Percentiles rank a stretch among this genome's conserved stretches.
Conservation (phyloP, 768 basidiomycete genomes). For the Russula foetens region DNA sequence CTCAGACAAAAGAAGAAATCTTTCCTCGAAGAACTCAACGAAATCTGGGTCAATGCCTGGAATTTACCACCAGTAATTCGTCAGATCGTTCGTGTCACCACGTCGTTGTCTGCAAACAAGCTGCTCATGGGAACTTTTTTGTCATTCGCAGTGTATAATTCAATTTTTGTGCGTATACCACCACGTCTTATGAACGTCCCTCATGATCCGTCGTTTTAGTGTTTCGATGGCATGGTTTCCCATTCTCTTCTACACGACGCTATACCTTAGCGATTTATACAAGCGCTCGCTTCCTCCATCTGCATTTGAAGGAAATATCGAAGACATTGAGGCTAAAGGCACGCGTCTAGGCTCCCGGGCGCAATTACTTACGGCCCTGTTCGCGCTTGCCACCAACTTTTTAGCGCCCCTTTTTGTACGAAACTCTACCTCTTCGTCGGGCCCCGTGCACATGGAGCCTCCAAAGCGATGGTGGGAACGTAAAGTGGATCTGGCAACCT, state of each 20-base stretch:
- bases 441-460: not conserved
- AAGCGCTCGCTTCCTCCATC: conserved; percentile 36
- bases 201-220: conserved; percentile 29
- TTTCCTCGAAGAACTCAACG: conserved; percentile 40
- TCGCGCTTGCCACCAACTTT: conserved; percentile 61
- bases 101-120: not conserved
- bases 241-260: conserved; percentile 76
- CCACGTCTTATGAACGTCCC: not conserved
- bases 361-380: conserved; percentile 65
- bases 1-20: conserved; percentile 27
- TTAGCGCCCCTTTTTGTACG: conserved; percentile 57
- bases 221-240: conserved; percentile 93
- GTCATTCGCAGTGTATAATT: conserved; percentile 49
- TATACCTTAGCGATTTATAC: conserved; percentile 86
- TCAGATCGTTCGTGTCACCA: conserved; percentile 34
- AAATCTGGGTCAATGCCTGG: conserved; percentile 64
- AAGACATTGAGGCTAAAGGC: conserved; percentile 49
- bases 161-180: conserved; percentile 57
- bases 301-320: conserved; percentile 24
- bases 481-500: conserved; percentile 52
- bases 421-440: not conserved
- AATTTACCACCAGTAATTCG: conserved; percentile 38
- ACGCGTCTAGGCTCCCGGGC: conserved; percentile 81
- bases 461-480: conserved; percentile 14
- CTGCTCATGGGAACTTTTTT: not conserved